Conservation (phyloP, 495 filamentous ascomycete species). For the Bacidia gigantensis region DNA sequence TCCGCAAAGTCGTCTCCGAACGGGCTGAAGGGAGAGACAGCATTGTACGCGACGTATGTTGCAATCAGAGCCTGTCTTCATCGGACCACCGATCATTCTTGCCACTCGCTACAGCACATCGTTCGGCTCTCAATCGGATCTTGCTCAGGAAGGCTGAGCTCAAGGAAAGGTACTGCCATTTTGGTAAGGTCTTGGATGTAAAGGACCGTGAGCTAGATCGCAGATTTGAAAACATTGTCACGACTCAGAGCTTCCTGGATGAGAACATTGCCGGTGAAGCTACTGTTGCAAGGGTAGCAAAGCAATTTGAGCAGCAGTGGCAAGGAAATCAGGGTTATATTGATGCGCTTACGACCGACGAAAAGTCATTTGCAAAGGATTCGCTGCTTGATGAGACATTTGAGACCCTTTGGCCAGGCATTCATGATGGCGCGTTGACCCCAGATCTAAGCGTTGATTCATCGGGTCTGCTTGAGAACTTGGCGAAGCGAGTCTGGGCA, state of each 20-base stretch:
- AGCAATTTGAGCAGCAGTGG: conserved; percentile 54
- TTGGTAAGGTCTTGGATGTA: conserved; percentile 42
- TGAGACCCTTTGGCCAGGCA: conserved; percentile 49
- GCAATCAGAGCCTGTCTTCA: conserved; percentile 43
- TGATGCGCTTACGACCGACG: conserved; percentile 51
- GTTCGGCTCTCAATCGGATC: conserved; percentile 38
- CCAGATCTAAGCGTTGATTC: conserved; percentile 33
- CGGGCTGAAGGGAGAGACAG: conserved; percentile 23
- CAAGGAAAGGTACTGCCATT: conserved; percentile 36
- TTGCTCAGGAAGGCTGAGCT: conserved; percentile 39
- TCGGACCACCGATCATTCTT: conserved; percentile 46
- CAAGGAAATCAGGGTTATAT: conserved; percentile 57
- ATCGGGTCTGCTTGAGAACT: conserved; percentile 30
- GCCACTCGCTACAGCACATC: conserved; percentile 60
- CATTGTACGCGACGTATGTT: conserved; percentile 46
- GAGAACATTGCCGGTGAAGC: conserved; percentile 10
- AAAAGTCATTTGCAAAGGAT: conserved; percentile 42
- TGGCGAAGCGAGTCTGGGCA: conserved; percentile 44
- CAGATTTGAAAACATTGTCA: conserved; percentile 8
- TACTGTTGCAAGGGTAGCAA: conserved; percentile 21
- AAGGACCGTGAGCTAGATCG: conserved; percentile 30
- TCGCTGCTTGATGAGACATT: conserved; percentile 50
- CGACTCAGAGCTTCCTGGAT: conserved; percentile 9
- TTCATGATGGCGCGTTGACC: conserved; percentile 38
- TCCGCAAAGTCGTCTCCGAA: conserved; percentile 48